Base-by-base conservation (phyloP, 2,329 filamentous ascomycete species). In the Sporothrix euskadiensis region DNA sequence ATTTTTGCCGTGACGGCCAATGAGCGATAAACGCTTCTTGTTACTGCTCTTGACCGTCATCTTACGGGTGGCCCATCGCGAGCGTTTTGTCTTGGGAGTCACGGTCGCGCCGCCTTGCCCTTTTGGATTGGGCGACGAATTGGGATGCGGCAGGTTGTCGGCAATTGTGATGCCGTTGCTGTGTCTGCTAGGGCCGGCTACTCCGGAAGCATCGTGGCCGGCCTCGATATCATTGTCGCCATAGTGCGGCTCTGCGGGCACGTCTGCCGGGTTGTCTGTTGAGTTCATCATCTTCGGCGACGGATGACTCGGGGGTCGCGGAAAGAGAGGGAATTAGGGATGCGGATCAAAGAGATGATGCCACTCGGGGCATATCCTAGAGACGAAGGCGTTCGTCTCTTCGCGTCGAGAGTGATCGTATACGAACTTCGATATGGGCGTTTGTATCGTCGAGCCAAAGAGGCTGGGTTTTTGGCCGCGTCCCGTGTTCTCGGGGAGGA, bases 41-140 rank as follows among this genome's bases (percentile, higher is more conserved):
- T 87, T 86, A 76, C 92, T 93, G 80, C 90, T 92, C 80, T 90
- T 88, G 78, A 92, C 89, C 16, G 90, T 90, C 81, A 92, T 89
- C 81, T 94, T 93, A 79, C 94, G 93, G n/a, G 96, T 98, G 22
- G 96, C 95, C 96, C 96, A 98, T 89, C 96, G 88, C 82, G 96
- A 90, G 80, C 94, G 88, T 80, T 95, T 94, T 30, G 90, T 91
- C 73, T 80, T 78, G 69, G 69, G 26, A 1, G 56, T 47, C 3
- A 54, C 61, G 3, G 41, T 54, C 35, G 61, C 44, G 56, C 41
- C 44, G 57, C 65, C 57, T 1, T 69, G 44, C 35, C 74, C 61
- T 41, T 73, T 71, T 39, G 70, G 12, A 10, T 63, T n/a, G 9
- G 49, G 12, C 41, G 59, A 54, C 19, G 76, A 70, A 65, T 75